Conservation (phyloP, 192 early-diverging fungal genomes). For the Coemansia sp. region DNA sequence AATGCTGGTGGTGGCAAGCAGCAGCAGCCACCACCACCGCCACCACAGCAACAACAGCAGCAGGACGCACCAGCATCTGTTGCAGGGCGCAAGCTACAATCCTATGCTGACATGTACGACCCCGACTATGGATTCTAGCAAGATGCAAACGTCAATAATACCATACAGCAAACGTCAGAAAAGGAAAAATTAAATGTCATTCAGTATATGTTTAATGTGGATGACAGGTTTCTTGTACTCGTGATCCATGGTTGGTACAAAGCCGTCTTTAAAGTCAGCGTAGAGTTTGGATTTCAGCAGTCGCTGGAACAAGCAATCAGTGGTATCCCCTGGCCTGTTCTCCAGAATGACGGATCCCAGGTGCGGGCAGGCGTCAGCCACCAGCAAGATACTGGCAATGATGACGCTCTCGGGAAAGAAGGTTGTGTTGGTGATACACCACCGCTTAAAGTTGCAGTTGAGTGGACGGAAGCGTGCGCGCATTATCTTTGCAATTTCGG, state of each 20-base stretch:
- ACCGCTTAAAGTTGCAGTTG: background rate
- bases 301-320: background rate
- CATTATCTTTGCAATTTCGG: background rate
- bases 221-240: background rate
- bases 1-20: too few relatives aligned
- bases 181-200: background rate
- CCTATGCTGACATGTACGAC: slow-evolving; percentile 38
- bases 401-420: slow-evolving; percentile 1
- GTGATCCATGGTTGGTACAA: background rate
- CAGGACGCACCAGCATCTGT: background rate
- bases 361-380: background rate
- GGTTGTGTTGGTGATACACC: background rate
- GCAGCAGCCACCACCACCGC: slow-evolving; percentile 1
- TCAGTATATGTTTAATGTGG: background rate
- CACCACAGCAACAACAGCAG: background rate
- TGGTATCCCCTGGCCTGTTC: background rate
- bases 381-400: background rate
- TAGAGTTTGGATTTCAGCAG: background rate
- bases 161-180: background rate
- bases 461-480: background rate
- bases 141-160: background rate
- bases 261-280: background rate
- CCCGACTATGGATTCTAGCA: slow-evolving; percentile 31
- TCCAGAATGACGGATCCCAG: background rate
- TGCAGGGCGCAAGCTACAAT: slow-evolving; percentile 29